Base-by-base conservation (phyloP, 495 filamentous ascomycete species). In the Penicillium turbatum region DNA sequence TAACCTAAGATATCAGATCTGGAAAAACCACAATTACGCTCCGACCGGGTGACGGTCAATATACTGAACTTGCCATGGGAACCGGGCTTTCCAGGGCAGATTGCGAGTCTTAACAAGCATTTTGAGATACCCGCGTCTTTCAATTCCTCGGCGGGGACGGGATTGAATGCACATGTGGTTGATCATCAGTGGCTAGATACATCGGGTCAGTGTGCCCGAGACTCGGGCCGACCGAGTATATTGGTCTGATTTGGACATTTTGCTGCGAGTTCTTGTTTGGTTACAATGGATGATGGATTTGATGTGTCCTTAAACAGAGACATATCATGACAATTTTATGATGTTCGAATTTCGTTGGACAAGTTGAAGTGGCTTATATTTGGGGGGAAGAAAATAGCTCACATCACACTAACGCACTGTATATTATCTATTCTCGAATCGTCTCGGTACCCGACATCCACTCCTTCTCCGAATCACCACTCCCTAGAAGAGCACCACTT, bases 121-220 rank as follows among this genome's bases (percentile, higher is more conserved):
- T 65, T 65, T 21, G 60, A 65, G 34, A 34, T 65, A 3, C 63
- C 63, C 21, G 60, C 34, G 7, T 65, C 63, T 2, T 4, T 51
- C 1, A 6, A 38, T 3, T 12, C 39, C 11, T 27, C 43, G 30
- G 5, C 29, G 3, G 13, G 2, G 27, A 21, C 5, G 16, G 16
- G 8, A 4, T 24, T 4, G 21, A 24, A 24, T 13, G 32, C 8
- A 29, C 10, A 49, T 32, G 13, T 21, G 6, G 12, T 3, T 48
- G 31, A 3, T 9, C 32, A 16, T 13, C 16, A n/a, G 19, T 12
- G 5, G 6, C n/a, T 12, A 38, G 21, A 38, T 17, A 16, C n/a
- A 30, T 6, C 17, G 9, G 29, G 29, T 13, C 38, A 51, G 16
- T 35, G 27, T 43, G 3, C 6, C 6, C 15, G 19, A 5, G 8